A percentile compares a stretch with the other conserved stretches of the same genome.
phyloP scores from a whole-genome alignment of 73 alveolate species.

The Tetrahymena borealis region DNA sequence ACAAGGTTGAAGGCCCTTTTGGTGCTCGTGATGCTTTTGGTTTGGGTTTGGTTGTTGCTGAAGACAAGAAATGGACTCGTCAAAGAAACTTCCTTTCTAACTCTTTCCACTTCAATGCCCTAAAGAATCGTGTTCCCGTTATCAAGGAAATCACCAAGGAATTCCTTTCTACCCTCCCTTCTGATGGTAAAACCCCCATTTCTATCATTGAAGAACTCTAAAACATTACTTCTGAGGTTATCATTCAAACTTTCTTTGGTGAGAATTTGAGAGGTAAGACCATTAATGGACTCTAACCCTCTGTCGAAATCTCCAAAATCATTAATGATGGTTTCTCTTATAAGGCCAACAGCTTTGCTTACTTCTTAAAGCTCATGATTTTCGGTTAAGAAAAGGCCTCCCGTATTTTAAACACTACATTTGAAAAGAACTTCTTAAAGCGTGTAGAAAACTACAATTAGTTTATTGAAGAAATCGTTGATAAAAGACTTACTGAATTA shows the following conservation, averaged over 20 bases:
- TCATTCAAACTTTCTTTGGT: neutral
- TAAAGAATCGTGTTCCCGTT: slow-evolving; percentile 21
- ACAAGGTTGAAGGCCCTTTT: neutral
- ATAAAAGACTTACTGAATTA: neutral
- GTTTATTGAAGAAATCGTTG: neutral
- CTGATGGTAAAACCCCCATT: neutral
- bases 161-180: neutral
- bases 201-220: neutral
- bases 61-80: slow-evolving; percentile 25
- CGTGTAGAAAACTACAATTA: neutral
- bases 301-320: neutral
- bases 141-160: slow-evolving; percentile 16
- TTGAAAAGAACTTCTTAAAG: neutral
- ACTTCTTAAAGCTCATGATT: neutral
- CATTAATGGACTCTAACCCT: neutral
- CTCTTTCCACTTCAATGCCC: slow-evolving; percentile 7
- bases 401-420: neutral
- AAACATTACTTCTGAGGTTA: neutral
- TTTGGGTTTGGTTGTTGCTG: neutral
- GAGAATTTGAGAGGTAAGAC: neutral
- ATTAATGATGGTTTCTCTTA: neutral
- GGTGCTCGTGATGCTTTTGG: slow-evolving; percentile 3
- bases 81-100: slow-evolving; percentile 11
- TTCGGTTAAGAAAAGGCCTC: neutral
- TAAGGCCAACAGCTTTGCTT: neutral